Evolutionary conservation across 129 eudicot species (phyloP).

Genomic region (Tagetes patula): DNA sequence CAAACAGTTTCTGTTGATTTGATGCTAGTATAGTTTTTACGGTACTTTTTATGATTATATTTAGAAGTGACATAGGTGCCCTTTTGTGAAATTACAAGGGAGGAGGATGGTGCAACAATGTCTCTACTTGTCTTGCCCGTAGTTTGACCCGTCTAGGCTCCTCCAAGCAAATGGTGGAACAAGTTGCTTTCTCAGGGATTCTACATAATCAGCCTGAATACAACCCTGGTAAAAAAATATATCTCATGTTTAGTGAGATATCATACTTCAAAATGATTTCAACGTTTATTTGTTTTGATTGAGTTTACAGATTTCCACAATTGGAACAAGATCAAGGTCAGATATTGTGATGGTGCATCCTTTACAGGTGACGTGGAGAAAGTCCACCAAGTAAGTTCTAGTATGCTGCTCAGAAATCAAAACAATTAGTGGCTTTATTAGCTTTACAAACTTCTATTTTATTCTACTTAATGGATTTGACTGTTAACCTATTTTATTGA

Average conservation of each 20-base stretch:
- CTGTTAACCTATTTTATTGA: neutral
- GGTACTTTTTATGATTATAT: constrained; percentile 3
- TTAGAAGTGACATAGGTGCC: constrained; percentile 13
- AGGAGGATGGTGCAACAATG: constrained; percentile 98
- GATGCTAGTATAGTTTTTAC: neutral
- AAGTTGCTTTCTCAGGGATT: constrained; percentile 80
- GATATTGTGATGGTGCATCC: constrained; percentile 95
- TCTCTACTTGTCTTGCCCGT: constrained; percentile 65
- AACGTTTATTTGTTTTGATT: neutral
- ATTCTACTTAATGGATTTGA: neutral
- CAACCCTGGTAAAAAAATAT: constrained; percentile 58
- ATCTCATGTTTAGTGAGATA: neutral
- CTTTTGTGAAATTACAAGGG: constrained; percentile 49
- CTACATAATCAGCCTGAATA: constrained; percentile 51
- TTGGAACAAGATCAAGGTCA: constrained; percentile 85
- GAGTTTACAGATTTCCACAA: constrained; percentile 66
- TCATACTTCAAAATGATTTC: neutral
- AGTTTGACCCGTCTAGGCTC: constrained; percentile 64
- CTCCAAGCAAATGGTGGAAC: constrained; percentile 60
- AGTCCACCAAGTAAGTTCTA: constrained; percentile 72
- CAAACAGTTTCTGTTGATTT: neutral
- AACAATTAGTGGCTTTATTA: neutral
- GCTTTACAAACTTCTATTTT: neutral
- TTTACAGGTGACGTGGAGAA: constrained; percentile 79
- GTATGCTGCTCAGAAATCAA: neutral